Conservation (phyloP, 176 grass and related monocot species). For the Paspalum notatum region DNA sequence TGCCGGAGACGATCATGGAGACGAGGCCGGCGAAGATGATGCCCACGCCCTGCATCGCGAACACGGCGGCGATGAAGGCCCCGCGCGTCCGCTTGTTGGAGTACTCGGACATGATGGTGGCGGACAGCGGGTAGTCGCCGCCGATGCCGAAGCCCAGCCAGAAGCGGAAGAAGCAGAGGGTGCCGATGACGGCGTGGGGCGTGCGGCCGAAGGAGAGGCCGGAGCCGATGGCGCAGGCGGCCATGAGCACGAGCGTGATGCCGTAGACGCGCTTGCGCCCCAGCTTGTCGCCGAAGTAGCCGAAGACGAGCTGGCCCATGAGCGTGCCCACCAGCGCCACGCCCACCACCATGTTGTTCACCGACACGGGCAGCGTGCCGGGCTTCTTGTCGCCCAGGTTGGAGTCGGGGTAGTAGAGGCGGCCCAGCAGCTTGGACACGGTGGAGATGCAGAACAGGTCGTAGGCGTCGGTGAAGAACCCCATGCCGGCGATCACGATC, state of each 20-base stretch:
- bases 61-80: slow-evolving; percentile 65
- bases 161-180: slow-evolving; percentile 91
- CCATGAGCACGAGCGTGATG: too few relatives aligned
- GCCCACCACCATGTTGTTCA: too few relatives aligned
- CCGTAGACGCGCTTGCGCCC: too few relatives aligned
- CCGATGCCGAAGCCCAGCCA: slow-evolving; percentile 88
- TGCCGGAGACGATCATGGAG: too few relatives aligned
- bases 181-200: too few relatives aligned
- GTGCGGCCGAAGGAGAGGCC: too few relatives aligned
- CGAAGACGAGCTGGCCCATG: too few relatives aligned
- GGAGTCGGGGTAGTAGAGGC: slow-evolving; percentile 43
- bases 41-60: slow-evolving; percentile 59
- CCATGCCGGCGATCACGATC: slow-evolving; percentile 59
- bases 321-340: too few relatives aligned
- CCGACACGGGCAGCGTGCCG: too few relatives aligned
- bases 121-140: slow-evolving; percentile 88
- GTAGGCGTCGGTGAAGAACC: slow-evolving; percentile 64
- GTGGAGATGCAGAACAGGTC: slow-evolving; percentile 58
- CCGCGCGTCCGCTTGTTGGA: slow-evolving; percentile 70
- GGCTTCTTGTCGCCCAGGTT: background rate
- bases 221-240: too few relatives aligned
- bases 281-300: too few relatives aligned
- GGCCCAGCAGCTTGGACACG: slow-evolving; percentile 69
- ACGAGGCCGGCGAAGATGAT: too few relatives aligned
- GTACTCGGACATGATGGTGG: slow-evolving; percentile 82